phyloP scores from a whole-genome alignment of 2,329 filamentous ascomycete genomes.

The Cadophora sp. region DNA sequence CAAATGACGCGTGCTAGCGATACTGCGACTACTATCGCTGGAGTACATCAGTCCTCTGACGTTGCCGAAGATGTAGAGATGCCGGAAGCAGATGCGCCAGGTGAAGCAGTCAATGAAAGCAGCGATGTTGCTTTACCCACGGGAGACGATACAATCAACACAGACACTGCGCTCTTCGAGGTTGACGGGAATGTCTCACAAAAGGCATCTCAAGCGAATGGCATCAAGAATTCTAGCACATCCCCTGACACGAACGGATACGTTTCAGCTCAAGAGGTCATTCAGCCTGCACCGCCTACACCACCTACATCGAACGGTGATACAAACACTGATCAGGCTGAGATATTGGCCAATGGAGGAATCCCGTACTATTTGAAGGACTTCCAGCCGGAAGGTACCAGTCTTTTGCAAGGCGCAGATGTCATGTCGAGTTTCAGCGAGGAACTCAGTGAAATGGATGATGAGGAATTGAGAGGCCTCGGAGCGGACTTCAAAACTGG shows the following conservation, averaged over 20 bases:
- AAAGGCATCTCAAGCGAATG: slow-evolving; percentile 41
- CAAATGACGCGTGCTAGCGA: slow-evolving; percentile 31
- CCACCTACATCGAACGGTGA: slow-evolving; percentile 71
- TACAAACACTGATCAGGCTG: slow-evolving; percentile 32
- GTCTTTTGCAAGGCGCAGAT: slow-evolving; percentile 75
- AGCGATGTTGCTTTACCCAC: slow-evolving; percentile 20
- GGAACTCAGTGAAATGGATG: slow-evolving; percentile 89
- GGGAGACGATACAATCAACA: slow-evolving; percentile 33
- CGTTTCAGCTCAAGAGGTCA: slow-evolving; percentile 32
- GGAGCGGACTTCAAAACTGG: slow-evolving; percentile 44
- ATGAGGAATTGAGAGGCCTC: slow-evolving; percentile 82
- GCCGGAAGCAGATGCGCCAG: slow-evolving; percentile 46
- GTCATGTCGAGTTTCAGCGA: slow-evolving; percentile 78
- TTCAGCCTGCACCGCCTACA: slow-evolving; percentile 59
- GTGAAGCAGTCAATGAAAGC: slow-evolving; percentile 32
- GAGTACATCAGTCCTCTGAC: slow-evolving; percentile 22
- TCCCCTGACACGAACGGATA: slow-evolving; percentile 59
- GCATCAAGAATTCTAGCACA: slow-evolving; percentile 47
- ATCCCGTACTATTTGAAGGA: slow-evolving; percentile 86
- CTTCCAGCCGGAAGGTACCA: slow-evolving; percentile 82
- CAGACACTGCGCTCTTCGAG: slow-evolving; percentile 31
- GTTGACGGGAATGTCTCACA: slow-evolving; percentile 32
- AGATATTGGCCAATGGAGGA: slow-evolving; percentile 71
- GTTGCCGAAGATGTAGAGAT: slow-evolving; percentile 44
- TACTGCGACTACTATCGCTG: slow-evolving; percentile 22